Conservation (phyloP, 176 grass and related monocot species). For the Bromus sterilis region DNA sequence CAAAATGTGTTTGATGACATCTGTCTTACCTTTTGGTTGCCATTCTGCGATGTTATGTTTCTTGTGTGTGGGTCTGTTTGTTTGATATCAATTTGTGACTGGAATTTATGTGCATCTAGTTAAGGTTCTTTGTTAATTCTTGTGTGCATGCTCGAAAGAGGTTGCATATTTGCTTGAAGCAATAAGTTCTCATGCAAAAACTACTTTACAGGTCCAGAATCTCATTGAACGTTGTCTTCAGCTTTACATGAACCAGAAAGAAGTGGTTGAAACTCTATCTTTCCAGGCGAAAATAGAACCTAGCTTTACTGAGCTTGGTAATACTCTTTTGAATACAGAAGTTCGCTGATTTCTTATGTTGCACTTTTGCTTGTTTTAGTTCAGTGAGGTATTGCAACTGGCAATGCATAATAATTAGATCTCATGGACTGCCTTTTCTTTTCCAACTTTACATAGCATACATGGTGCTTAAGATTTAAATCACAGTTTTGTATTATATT, state of each 20-base stretch:
- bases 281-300: slow-evolving; percentile 93
- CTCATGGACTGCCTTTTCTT: not conserved
- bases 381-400: not conserved
- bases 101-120: not conserved
- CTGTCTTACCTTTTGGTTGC: not conserved
- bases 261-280: slow-evolving; percentile 79
- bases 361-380: not conserved
- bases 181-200: slow-evolving; percentile 6
- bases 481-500: not conserved
- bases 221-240: slow-evolving; percentile 96
- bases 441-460: not conserved
- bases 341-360: not conserved
- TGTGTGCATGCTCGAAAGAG: slow-evolving; percentile 1
- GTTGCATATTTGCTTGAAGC: not conserved
- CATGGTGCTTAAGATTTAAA: not conserved
- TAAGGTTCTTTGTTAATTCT: not conserved
- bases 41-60: not conserved
- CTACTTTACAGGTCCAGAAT: slow-evolving; percentile 88
- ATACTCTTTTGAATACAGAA: slow-evolving; percentile 7
- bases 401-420: not conserved
- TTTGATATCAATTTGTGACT: not conserved
- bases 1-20: not conserved
- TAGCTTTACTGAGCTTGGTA: slow-evolving; percentile 99
- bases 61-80: not conserved
- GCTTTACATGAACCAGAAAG: slow-evolving; percentile 99